phyloP scores from a whole-genome alignment of 2,329 filamentous ascomycete species.

The Penicillium sp. region DNA sequence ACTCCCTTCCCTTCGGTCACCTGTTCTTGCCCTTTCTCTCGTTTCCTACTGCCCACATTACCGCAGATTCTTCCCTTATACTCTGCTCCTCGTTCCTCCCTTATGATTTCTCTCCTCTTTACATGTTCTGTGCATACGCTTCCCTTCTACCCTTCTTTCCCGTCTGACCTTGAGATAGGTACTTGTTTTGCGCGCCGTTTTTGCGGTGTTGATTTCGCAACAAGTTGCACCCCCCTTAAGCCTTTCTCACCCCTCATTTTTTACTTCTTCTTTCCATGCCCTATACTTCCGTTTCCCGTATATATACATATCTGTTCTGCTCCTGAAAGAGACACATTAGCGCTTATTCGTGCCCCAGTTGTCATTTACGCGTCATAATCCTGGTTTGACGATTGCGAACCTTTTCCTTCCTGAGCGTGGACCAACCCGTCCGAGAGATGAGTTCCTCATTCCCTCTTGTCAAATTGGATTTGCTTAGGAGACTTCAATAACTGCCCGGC shows the following conservation, averaged over 20 bases:
- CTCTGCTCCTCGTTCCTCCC: conserved; percentile 13
- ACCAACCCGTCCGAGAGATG: conserved; percentile 42
- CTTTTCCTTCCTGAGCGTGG: conserved; percentile 20
- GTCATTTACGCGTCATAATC: neutral
- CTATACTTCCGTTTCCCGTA: conserved; percentile 8
- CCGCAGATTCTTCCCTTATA: conserved; percentile 15
- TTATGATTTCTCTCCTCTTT: conserved; percentile 14
- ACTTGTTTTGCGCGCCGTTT: conserved; percentile 9
- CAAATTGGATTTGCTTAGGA: conserved; percentile 39
- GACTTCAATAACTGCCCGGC: conserved; percentile 38
- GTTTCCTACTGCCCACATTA: conserved; percentile 3
- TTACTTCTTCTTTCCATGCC: neutral
- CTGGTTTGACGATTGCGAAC: conserved; percentile 9
- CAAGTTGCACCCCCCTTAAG: conserved; percentile 11
- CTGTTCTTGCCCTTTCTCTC: conserved; percentile 19
- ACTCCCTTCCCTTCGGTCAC: conserved; percentile 21
- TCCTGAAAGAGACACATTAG: neutral
- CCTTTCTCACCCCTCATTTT: conserved; percentile 18
- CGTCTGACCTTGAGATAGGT: conserved; percentile 15
- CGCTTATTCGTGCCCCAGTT: neutral
- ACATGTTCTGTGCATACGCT: conserved; percentile 6
- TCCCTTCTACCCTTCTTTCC: conserved; percentile 1
- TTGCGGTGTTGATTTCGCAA: conserved; percentile 7
- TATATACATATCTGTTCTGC: conserved; percentile 7
- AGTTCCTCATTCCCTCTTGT: conserved; percentile 35